Base-by-base conservation (phyloP, 768 basidiomycete species). In the Paxillus rubicundulus region DNA sequence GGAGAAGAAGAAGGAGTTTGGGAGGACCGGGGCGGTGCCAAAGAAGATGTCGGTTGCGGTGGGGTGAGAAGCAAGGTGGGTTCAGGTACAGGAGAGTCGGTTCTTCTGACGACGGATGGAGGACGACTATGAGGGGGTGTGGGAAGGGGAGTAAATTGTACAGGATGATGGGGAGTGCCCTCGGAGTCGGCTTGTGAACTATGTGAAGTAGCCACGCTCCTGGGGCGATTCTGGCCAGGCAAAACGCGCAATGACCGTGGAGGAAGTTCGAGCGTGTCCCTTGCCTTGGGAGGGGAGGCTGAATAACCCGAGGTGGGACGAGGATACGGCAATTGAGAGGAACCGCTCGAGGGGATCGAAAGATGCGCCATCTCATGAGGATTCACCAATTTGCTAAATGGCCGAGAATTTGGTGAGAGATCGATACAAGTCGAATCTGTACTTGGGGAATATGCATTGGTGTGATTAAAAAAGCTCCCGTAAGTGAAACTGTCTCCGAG, bases 1-100 rank as follows among this genome's bases (percentile, higher is more conserved):
- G 61, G 34, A 58, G 61, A 56, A 34, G 64, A 57, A 59, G 54
- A 53, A 40, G 75, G 68, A 18, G 76, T 70, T 58, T 76, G 74
- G 36, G 72, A 59, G 40, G 74, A 67, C n/a, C 70, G 62, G 12
- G 70, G 69, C 13, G 61, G 53, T 17, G 41, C 33, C 24, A 61
- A 39, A 34, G 69, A 60, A 51, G 49, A 43, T 37, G 64, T 52
- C 0, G 52, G 60, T 7, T 56, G 61, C 1, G 64, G 56, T 17
- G 55, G 55, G 2, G 60, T 56, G n/a, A 60, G 54, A 17, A 50
- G 47, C n/a, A 60, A 45, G 8, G 56, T 41, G 18, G 56, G 59
- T 46, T 64, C 63, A 21, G 59, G 49, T 34, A 58, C 20, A 20
- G 69, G 69, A 9, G 61, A 55, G 17, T 71, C 69, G 18, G 63